phyloP scores from a whole-genome alignment of 352 stramenopile genomes.

The Saprolegnia parasitica region DNA sequence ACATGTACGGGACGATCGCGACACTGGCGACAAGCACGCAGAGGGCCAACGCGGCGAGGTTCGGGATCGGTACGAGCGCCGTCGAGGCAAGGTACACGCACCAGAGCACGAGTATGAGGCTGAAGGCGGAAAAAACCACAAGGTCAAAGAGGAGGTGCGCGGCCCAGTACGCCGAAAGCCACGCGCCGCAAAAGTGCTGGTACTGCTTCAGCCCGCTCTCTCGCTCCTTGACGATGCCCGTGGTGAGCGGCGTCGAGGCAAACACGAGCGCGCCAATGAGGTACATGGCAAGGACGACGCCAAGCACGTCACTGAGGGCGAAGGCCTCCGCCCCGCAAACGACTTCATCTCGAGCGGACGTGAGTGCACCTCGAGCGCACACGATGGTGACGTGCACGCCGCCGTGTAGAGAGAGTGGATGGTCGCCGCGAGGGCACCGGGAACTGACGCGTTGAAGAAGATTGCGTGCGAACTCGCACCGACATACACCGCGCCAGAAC shows the following conservation, averaged over 20 bases:
- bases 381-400: background rate
- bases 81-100: slow-evolving; percentile 37
- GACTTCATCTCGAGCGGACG: slow-evolving; percentile 1
- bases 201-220: slow-evolving; percentile 65
- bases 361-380: background rate
- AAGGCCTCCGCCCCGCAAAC: background rate
- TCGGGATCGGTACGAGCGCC: slow-evolving; percentile 33
- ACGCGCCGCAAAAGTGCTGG: slow-evolving; percentile 48
- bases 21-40: slow-evolving; percentile 43
- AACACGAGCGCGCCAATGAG: background rate
- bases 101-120: slow-evolving; percentile 35
- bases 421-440: background rate
- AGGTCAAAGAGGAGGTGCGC: slow-evolving; percentile 69
- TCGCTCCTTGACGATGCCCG: slow-evolving; percentile 61
- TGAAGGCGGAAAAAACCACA: slow-evolving; percentile 39
- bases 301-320: background rate
- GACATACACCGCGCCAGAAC: background rate
- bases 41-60: slow-evolving; percentile 40
- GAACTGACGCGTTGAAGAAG: background rate
- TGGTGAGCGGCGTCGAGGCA: slow-evolving; percentile 10
- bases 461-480: background rate
- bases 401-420: background rate
- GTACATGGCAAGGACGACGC: background rate
- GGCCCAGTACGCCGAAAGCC: slow-evolving; percentile 58
- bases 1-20: slow-evolving; percentile 61